Conservation (phyloP, 495 filamentous ascomycete genomes). For the Penicillium crystallinum region DNA sequence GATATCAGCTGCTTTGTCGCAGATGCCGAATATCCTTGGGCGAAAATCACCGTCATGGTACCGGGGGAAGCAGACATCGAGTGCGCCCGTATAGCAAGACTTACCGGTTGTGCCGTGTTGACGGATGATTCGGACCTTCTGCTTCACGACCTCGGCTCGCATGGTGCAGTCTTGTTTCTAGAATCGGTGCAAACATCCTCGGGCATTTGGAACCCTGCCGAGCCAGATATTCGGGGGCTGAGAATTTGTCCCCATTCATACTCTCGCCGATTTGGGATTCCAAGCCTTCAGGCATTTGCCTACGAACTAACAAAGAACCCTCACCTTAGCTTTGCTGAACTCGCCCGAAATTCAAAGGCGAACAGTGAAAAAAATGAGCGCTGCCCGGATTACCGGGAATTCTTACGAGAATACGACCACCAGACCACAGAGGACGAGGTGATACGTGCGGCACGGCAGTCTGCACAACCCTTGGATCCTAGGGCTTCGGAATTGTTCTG, state of each 20-base stretch:
- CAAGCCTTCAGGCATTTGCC: conserved; percentile 29
- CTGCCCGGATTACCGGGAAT: conserved; percentile 31
- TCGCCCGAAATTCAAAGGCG: conserved; percentile 28
- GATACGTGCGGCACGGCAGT: neutral
- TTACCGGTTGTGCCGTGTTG: conserved; percentile 49
- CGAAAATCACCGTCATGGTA: conserved; percentile 48
- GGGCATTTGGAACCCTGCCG: conserved; percentile 10
- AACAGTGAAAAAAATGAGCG: conserved; percentile 1
- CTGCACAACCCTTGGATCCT: conserved; percentile 21
- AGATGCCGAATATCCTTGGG: conserved; percentile 38
- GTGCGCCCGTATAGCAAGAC: conserved; percentile 54
- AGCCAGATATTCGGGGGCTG: conserved; percentile 28
- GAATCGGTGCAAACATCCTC: conserved; percentile 36
- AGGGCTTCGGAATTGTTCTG: conserved; percentile 35
- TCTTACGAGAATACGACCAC: conserved; percentile 40
- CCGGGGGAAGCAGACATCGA: conserved; percentile 67
- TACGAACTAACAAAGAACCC: conserved; percentile 28
- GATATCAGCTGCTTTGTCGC: neutral
- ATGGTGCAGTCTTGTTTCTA: conserved; percentile 56
- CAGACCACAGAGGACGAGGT: neutral
- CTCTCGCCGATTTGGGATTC: conserved; percentile 34
- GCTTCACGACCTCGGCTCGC: conserved; percentile 55
- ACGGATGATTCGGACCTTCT: conserved; percentile 75
- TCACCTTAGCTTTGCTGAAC: conserved; percentile 21
- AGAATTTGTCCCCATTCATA: conserved; percentile 34